Conservation (phyloP, 192 early-diverging fungal species). For the Endogone sp. region DNA sequence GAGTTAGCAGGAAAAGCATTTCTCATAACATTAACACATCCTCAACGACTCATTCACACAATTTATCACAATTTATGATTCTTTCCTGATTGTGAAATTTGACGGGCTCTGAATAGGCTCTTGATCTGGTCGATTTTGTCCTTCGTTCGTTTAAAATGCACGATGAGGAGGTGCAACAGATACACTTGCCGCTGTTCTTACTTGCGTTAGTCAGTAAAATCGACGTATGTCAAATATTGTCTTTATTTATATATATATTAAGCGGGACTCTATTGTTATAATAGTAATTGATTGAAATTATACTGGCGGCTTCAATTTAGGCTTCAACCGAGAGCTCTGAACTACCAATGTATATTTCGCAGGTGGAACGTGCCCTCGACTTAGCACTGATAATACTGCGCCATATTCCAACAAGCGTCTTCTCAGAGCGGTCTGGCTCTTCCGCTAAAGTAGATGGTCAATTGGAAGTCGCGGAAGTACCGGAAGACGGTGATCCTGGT, state of each 20-base stretch:
- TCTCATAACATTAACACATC: too few species aligned
- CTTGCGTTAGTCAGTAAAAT: conserved; percentile 50
- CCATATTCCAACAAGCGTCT: conserved; percentile 27
- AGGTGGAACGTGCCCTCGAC: conserved; percentile 23
- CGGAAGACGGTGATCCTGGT: not conserved
- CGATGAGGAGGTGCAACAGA: conserved; percentile 77
- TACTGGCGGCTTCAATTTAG: too few species aligned
- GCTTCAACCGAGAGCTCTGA: not conserved
- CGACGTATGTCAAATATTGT: conserved; percentile 31
- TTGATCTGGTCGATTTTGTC: conserved; percentile 64
- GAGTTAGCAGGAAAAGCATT: too few species aligned
- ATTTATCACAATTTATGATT: not conserved
- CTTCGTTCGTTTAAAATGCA: conserved; percentile 68
- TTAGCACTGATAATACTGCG: conserved; percentile 28
- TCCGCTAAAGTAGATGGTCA: not conserved
- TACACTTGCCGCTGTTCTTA: conserved; percentile 80
- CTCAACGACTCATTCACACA: too few species aligned
- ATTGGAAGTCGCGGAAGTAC: not conserved
- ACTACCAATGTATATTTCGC: conserved; percentile 15
- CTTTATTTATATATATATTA: too few species aligned
- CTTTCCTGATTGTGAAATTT: not conserved
- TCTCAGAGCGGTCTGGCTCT: conserved; percentile 15
- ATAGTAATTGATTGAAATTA: too few species aligned
- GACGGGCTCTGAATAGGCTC: not conserved
- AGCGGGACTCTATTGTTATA: too few species aligned